Base-by-base conservation (phyloP, 2,329 filamentous ascomycete genomes). In the Hypoxylon sp. region DNA sequence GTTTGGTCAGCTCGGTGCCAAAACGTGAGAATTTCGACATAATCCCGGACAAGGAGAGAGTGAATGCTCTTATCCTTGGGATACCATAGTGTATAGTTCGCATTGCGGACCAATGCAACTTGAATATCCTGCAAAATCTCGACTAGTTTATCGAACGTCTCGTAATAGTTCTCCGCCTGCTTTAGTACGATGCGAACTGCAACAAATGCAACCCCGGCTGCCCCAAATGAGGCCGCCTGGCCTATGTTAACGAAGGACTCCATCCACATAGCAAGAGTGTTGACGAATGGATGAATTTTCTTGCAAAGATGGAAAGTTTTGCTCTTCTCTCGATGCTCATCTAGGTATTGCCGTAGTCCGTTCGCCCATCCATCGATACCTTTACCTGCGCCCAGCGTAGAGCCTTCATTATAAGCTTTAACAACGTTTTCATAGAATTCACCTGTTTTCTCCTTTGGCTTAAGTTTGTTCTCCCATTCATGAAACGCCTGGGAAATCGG, bases 31-130 rank as follows among this genome's bases (percentile, higher is more conserved):
- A 55, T 47, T 60, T 54, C 35, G 60, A 54, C 35, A 60, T 69
- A n/a, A 69, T 53, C 21, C 65, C 69, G 6, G 61, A 67, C 42
- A 37, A 55, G 52, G 17, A 55, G 46, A 29, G 21, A 27, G 13
- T 50, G 24, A 50, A 50, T 27, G 13, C 15, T 31, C 27, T 29
- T 31, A 29, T 27, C 13, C 46, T 15, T 44, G 17, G 39, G 39
- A 44, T 44, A 44, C 39, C 39, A 44, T 21, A 44, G 10, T 2
- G 39, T 44, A 8, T 44, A 44, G 17, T 21, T 44, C 39, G 39
- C 39, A 44, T 44, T 44, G n/a, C 39, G 39, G 39, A 44, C n/a
- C 8, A 44, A 44, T 7, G 39, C 17, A 21, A 44, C 39, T 44
- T 44, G 7, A 11, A 44, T 44, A 21, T 44, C 39, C 39, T 44